Percentiles rank a stretch among this genome's conserved stretches.
phyloP scores from a whole-genome alignment of 2,329 filamentous ascomycete genomes.

The Fragosphaeria purpurea region DNA sequence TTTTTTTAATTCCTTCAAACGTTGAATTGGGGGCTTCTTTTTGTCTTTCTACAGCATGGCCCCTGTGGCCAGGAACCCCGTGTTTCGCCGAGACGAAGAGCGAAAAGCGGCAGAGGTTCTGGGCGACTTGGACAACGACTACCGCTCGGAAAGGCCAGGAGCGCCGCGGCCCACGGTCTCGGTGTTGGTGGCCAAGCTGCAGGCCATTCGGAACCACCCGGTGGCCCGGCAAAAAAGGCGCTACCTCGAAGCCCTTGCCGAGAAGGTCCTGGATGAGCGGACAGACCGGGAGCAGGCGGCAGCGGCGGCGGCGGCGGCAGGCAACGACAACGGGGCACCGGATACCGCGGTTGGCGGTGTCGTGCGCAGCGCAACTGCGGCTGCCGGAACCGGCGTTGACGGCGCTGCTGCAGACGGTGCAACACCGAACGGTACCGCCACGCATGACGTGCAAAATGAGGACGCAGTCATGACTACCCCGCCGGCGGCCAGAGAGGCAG shows the following conservation, averaged over 20 bases:
- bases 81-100: conserved; percentile 4
- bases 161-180: conserved; percentile 8
- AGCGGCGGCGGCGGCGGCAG: background rate
- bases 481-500: background rate
- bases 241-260: conserved; percentile 12
- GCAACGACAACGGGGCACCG: no score
- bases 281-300: background rate
- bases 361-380: no score
- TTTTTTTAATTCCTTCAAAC: no score
- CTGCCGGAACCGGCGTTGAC: no score
- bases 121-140: conserved; percentile 1
- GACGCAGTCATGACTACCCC: no score
- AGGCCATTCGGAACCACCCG: conserved; percentile 10
- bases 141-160: conserved; percentile 5
- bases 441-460: no score
- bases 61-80: no score
- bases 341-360: no score
- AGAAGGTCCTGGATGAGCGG: conserved; percentile 10
- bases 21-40: conserved; percentile 1
- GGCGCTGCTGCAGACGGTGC: no score
- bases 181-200: conserved; percentile 5
- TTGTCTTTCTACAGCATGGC: background rate
- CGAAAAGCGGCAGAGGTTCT: conserved; percentile 5
- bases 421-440: no score
- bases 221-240: conserved; percentile 11